Percentiles rank a stretch among this genome's conserved stretches.
Conservation (phyloP, 2,329 filamentous ascomycete genomes). For the Apiospora sp. region DNA sequence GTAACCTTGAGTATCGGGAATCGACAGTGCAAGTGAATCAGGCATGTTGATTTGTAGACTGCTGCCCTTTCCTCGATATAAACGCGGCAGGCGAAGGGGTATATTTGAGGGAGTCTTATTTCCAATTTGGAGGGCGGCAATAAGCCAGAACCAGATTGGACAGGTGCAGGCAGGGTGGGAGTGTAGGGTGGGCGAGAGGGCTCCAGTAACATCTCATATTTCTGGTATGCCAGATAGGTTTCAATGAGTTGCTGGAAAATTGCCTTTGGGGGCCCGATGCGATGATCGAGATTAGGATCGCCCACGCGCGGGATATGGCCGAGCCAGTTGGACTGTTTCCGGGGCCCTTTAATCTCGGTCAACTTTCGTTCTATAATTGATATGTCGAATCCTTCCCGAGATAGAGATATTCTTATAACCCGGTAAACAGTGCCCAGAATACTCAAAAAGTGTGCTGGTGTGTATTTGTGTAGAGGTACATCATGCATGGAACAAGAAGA, state of each 20-base stretch:
- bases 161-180: background rate
- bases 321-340: background rate
- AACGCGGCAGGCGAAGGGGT: background rate
- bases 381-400: background rate
- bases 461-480: background rate
- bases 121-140: background rate
- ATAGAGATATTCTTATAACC: background rate
- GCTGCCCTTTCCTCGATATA: background rate
- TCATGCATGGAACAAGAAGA: constrained; percentile 2
- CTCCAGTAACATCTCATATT: constrained; percentile 8
- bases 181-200: background rate
- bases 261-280: background rate
- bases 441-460: background rate
- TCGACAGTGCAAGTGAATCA: background rate
- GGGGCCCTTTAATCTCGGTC: background rate
- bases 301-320: background rate
- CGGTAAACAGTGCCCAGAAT: background rate
- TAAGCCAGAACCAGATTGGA: background rate
- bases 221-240: constrained; percentile 5
- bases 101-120: background rate
- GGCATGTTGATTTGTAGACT: background rate
- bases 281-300: constrained; percentile 5
- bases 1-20: background rate
- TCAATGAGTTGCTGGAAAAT: background rate
- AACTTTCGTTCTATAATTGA: background rate